phyloP scores from a whole-genome alignment of 1,139 yeast species.

The Arxiozyma bovina region DNA sequence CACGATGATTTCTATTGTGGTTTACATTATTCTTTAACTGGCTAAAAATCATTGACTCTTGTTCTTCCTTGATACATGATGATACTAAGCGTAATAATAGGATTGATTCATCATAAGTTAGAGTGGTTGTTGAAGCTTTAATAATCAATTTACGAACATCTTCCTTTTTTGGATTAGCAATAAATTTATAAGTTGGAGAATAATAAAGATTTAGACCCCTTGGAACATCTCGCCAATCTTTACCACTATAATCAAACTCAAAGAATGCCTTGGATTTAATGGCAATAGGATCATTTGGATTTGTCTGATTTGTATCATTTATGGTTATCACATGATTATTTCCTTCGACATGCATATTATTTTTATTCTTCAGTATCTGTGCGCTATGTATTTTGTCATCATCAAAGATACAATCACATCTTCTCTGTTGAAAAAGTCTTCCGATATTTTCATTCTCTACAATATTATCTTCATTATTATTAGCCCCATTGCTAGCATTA shows the following conservation, averaged over 20 bases:
- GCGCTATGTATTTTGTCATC: conserved; percentile 28
- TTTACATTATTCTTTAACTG: conserved; percentile 9
- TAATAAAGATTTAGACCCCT: conserved; percentile 44
- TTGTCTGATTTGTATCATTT: neutral
- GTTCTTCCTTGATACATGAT: conserved; percentile 41
- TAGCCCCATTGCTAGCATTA: neutral
- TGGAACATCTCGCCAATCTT: conserved; percentile 65
- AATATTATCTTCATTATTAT: neutral
- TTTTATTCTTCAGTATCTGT: conserved; percentile 21
- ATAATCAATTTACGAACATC: conserved; percentile 19
- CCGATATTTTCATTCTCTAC: conserved; percentile 20
- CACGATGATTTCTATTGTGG: conserved; percentile 11
- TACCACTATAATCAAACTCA: conserved; percentile 49
- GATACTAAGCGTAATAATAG: conserved; percentile 37
- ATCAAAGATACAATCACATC: conserved; percentile 36
- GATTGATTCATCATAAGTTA: conserved; percentile 34
- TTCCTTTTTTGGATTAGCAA: conserved; percentile 12
- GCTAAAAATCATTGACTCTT: conserved; percentile 27
- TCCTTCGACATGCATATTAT: conserved; percentile 1
- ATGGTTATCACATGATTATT: neutral
- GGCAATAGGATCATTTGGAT: conserved; percentile 27
- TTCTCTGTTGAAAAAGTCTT: conserved; percentile 6
- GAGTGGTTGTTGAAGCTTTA: conserved; percentile 31
- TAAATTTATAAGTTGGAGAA: conserved; percentile 18
- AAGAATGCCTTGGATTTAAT: conserved; percentile 32